Evolutionary conservation across 192 early-diverging fungal species (phyloP).

Genomic region (Linnemannia schmuckeri): DNA sequence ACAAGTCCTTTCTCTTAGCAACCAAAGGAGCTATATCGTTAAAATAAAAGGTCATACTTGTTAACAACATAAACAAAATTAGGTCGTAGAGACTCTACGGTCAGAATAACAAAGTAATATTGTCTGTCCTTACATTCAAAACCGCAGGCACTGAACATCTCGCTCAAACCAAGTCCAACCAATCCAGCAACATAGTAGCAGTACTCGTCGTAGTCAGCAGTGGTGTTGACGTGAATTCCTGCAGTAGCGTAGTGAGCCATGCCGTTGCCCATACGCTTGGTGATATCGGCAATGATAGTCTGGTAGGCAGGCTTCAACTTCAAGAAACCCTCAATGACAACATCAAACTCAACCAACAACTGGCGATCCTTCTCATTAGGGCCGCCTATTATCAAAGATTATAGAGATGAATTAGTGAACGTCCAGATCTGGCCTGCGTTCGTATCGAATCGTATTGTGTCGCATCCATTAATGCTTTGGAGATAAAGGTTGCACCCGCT

Average conservation of each 20-base stretch:
- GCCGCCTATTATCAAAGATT: slow-evolving; percentile 64
- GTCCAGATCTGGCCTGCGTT: too few relatives aligned
- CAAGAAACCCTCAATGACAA: slow-evolving; percentile 92
- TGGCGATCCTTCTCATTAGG: slow-evolving; percentile 95
- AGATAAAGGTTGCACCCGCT: slow-evolving; percentile 19
- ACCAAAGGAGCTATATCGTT: slow-evolving; percentile 26
- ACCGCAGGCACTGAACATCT: slow-evolving; percentile 89
- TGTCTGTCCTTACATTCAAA: slow-evolving; percentile 76
- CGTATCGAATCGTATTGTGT: not conserved
- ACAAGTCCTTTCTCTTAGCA: slow-evolving; percentile 49
- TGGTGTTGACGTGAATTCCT: slow-evolving; percentile 71
- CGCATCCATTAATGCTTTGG: not conserved
- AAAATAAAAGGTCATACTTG: not conserved
- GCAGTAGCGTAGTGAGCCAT: slow-evolving; percentile 91
- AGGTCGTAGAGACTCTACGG: slow-evolving; percentile 3
- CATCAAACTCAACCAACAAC: slow-evolving; percentile 90
- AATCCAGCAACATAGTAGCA: slow-evolving; percentile 98
- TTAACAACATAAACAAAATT: slow-evolving; percentile 45
- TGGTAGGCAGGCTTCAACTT: slow-evolving; percentile 83
- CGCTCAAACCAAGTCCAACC: slow-evolving; percentile 92
- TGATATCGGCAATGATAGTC: slow-evolving; percentile 91
- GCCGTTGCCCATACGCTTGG: slow-evolving; percentile 92
- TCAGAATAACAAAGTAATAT: slow-evolving; percentile 28
- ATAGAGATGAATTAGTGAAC: not conserved
- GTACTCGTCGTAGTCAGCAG: slow-evolving; percentile 95